Conservation (phyloP, 768 basidiomycete species). For the Mrakia blollopis region DNA sequence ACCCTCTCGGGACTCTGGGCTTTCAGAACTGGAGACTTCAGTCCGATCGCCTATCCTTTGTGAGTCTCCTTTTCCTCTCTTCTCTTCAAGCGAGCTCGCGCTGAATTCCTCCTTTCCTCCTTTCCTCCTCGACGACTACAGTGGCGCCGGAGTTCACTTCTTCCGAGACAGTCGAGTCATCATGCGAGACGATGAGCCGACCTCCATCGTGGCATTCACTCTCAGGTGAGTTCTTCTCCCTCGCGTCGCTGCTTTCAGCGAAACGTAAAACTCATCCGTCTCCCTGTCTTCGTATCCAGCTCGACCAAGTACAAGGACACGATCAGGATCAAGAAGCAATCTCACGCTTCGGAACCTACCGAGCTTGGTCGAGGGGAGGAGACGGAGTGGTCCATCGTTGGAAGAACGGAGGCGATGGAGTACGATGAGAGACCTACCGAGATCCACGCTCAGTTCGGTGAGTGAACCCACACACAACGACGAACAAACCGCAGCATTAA, state of each 20-base stretch:
- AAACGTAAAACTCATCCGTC: conserved; percentile 19
- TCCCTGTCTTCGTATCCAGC: conserved; percentile 31
- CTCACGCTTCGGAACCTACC: background rate
- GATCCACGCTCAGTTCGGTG: conserved; percentile 44
- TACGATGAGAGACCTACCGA: conserved; percentile 17
- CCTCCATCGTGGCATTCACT: conserved; percentile 92
- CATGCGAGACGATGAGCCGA: conserved; percentile 92
- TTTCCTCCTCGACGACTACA: conserved; percentile 47
- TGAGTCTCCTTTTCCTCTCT: conserved; percentile 52
- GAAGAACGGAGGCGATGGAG: conserved; percentile 22
- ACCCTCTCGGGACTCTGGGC: conserved; percentile 80
- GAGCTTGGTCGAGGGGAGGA: background rate
- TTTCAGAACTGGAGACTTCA: conserved; percentile 51
- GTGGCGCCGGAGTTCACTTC: conserved; percentile 53
- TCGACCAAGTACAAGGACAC: conserved; percentile 46
- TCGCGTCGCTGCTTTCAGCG: background rate
- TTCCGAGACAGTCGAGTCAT: conserved; percentile 72
- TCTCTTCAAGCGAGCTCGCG: background rate
- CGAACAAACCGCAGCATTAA: background rate
- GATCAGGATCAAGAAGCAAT: conserved; percentile 33
- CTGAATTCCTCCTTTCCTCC: background rate
- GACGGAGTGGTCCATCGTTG: conserved; percentile 28
- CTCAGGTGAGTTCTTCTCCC: conserved; percentile 58
- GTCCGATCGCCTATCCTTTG: conserved; percentile 54
- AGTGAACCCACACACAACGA: too few species aligned